These are phyloP conservation scores for Hymenoscyphus fructigenus DNA, from an alignment of 2,329 filamentous ascomycete genomes.

Conservation along the genomic window DNA sequence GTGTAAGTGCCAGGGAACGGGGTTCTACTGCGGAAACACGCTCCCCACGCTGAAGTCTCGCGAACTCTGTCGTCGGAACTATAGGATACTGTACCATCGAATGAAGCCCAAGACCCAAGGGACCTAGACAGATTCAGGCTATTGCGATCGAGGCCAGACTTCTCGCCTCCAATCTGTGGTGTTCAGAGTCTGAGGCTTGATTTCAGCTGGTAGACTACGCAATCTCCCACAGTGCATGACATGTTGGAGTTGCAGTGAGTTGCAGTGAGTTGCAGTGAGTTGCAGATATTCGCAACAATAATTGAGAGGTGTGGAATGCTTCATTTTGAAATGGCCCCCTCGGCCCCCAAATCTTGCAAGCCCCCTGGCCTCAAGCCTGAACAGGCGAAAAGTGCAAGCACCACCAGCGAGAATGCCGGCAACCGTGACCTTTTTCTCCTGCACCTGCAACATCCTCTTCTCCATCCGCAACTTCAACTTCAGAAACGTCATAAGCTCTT, in stretches of 20 bases:
- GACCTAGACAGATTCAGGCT: neutral
- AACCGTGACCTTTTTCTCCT: no score
- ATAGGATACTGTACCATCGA: neutral
- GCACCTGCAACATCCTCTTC: no score
- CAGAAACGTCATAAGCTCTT: neutral
- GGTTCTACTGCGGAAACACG: neutral
- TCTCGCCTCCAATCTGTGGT: neutral
- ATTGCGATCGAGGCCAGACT: neutral
- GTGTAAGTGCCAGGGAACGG: neutral
- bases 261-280: neutral
- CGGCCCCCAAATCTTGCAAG: no score
- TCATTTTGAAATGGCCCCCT: neutral
- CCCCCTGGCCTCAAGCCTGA: no score
- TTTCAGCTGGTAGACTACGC: neutral
- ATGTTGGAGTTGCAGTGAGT: neutral
- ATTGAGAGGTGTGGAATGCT: neutral
- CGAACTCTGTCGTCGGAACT: neutral
- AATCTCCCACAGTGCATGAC: neutral
- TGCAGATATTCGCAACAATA: neutral
- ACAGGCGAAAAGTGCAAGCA: no score
- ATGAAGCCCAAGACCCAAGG: neutral
- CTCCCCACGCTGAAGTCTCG: neutral
- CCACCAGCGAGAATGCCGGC: no score
- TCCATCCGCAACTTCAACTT: neutral
- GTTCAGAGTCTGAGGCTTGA: neutral